phyloP scores from a whole-genome alignment of 2,329 filamentous ascomycete genomes.

The Ceratocystis smalleyi region DNA sequence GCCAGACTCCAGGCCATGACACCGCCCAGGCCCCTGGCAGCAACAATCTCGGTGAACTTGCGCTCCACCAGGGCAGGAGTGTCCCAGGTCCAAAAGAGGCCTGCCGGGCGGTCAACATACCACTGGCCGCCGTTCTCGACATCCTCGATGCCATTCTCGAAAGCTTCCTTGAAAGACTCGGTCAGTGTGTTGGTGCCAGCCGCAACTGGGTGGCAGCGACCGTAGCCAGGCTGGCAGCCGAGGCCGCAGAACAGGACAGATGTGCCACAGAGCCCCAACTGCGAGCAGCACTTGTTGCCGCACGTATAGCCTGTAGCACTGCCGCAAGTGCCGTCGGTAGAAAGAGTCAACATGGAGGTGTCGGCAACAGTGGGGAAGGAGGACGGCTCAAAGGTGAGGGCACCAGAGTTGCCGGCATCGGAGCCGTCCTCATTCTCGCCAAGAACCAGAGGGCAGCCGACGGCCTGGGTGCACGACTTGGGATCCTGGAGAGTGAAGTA shows the following conservation, averaged over 20 bases:
- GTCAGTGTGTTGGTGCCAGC: no score
- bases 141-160: conserved; percentile 39
- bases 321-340: no score
- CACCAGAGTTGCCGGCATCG: neutral
- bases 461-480: conserved; percentile 27
- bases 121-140: conserved; percentile 45
- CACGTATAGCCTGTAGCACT: no score
- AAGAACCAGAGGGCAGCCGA: conserved; percentile 39
- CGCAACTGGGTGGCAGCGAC: no score
- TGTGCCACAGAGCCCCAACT: no score
- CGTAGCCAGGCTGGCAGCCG: no score
- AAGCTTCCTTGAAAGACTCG: conserved; percentile 41
- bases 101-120: conserved; percentile 45
- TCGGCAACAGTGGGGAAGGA: neutral
- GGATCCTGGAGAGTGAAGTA: conserved; percentile 37
- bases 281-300: no score
- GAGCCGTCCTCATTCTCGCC: conserved; percentile 27
- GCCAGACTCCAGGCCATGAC: conserved; percentile 63
- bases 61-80: conserved; percentile 41
- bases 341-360: no score
- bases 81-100: conserved; percentile 62
- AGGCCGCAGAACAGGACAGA: no score
- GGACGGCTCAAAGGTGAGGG: neutral
- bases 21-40: conserved; percentile 43
- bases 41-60: conserved; percentile 47